Evolutionary conservation across 257 asterid genomes (phyloP), one percentile per base, ranked within the genome.

Genomic region (Salvia miltiorrhiza): DNA sequence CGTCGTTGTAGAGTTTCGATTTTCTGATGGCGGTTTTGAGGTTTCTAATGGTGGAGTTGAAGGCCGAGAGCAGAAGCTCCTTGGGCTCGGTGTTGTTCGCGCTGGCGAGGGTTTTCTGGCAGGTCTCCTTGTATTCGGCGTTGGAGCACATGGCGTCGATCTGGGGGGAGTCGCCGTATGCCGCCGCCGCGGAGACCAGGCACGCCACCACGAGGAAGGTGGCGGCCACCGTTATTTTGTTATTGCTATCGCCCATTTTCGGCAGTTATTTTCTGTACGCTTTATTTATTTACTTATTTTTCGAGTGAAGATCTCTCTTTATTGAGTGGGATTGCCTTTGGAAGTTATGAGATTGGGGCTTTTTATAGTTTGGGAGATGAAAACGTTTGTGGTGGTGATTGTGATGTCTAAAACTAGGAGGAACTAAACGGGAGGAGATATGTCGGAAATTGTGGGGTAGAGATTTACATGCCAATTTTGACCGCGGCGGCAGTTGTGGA

Each of bases 151-250:
- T 79, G 14, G 40, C 23, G 39, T 62, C 68, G 0, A 62, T 20
- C 2, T 23, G 9, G 39, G 23, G 40, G 21, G 13, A 11, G 12
- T 6, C 56, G 66, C 33, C 68, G 13, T n/a, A 77, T 63, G 12
- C 80, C 17, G 66, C 54, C 0, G 83, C 48, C 4, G 23, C 52
- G 2, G 87, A 84, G 1, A 79, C 80, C 14, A 76, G 81, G 71
- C 81, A 73, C 4, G 90, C 88, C 57, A 82, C 88, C 58, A 88
- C 50, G 39, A 88, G 84, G 77, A 88, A 44, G 57, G 89, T 65
- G 43, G 86, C 84, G 3, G 86, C 78, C 33, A n/a, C n/a, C n/a
- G n/a, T 84, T 88, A 40, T 83, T 81, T 17, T 54, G 80, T n/a
- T n/a, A n/a, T n/a, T n/a, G 4, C 40, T 72, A 0, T 35, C 63